Evolutionary conservation across 225 moss, liverwort and hornwort genomes (phyloP), one percentile per base, ranked within the genome.

Genomic region (Bryoerythrophyllum caledonicum): DNA sequence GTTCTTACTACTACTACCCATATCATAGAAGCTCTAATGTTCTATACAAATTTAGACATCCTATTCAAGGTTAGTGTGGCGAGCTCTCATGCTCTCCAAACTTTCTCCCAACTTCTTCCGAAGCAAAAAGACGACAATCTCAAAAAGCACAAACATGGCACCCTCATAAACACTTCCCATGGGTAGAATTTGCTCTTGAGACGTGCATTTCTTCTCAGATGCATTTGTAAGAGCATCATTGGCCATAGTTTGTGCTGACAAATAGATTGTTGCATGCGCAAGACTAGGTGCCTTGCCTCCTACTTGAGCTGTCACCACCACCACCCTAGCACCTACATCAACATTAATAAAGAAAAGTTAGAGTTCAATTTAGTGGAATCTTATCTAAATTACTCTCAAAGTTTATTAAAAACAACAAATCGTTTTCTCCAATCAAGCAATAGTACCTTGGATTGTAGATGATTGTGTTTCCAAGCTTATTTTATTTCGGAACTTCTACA

Each of bases 121-220:
- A 63, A 94, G 69, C 14, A 90, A 79, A 60, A 85, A 91, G 7
- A 92, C 91, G 11, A 61, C 78, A 52, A 97, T 83, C 72, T 97
- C 96, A 32, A 92, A 94, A 10, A 97, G 91, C 17, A 94, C 76
- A 70, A 88, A 94, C 79, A 97, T 55, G 51, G 94, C 86, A 20
- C 96, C 96, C 66, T 97, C 96, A 17, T 94, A 97, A 26, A 94
- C 83, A 79, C 96, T 94, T 28, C 96, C 96, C 96, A 97, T 94
- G 3, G 96, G 91, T 80, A 97, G 78, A 78, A 93, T 90, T 73
- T 88, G 89, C 82, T 96, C 88, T 37, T 76, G 81, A 6, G 77
- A 5, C 6, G 17, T 83, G 56, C 79, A 23, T 53, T 83, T 72
- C 66, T 89, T 80, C 12, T 80, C 59, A 52, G 67, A 32, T 63